phyloP scores from a whole-genome alignment of 768 basidiomycete genomes.

The Kwoniella dendrophila region DNA sequence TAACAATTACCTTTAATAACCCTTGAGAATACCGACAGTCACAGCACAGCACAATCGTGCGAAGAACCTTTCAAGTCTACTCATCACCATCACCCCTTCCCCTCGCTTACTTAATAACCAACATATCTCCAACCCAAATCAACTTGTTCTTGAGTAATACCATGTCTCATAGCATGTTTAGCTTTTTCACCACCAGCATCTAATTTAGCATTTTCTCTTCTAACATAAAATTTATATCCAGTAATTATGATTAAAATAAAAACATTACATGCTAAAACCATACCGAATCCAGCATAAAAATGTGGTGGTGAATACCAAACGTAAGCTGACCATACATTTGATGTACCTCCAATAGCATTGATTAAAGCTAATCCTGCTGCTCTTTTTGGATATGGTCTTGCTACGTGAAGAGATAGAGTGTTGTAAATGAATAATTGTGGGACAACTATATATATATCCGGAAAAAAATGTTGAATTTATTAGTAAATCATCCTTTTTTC shows the following conservation, averaged over 20 bases:
- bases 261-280: constrained; percentile 31
- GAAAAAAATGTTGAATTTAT: not conserved
- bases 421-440: constrained; percentile 51
- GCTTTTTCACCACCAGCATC: constrained; percentile 33
- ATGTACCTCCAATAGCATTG: constrained; percentile 46
- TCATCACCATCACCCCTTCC: no score
- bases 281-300: constrained; percentile 43
- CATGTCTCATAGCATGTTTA: constrained; percentile 27
- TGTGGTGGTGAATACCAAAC: constrained; percentile 35
- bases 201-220: constrained; percentile 41
- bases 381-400: constrained; percentile 49
- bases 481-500: not conserved
- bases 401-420: constrained; percentile 43
- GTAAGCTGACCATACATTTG: constrained; percentile 38
- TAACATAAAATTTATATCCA: constrained; percentile 44
- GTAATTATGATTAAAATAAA: constrained; percentile 38
- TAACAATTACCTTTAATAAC: no score
- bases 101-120: constrained; percentile 5
- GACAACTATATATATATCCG: constrained; percentile 26
- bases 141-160: constrained; percentile 41
- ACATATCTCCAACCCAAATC: constrained; percentile 42
- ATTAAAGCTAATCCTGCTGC: constrained; percentile 48
- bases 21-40: no score
- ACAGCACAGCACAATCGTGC: no score
- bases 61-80: no score